Percentiles rank a stretch among this genome's conserved stretches.
Evolutionary conservation across 2,329 filamentous ascomycete species (phyloP).

Genomic region (Paecilomyces dactylethromorphus): DNA sequence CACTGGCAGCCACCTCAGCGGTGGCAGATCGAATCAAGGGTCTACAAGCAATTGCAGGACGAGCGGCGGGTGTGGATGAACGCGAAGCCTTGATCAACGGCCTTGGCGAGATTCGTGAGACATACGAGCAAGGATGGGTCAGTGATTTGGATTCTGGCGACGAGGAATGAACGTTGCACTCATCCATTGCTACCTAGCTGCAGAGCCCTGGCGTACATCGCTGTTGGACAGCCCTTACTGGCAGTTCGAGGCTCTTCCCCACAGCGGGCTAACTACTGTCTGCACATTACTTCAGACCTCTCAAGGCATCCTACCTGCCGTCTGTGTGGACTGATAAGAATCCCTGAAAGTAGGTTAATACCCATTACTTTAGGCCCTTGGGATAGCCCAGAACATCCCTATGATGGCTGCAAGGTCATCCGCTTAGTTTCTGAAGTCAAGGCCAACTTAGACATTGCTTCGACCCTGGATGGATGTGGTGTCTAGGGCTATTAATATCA

Average conservation of each 20-base stretch:
- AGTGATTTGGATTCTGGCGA: conserved; percentile 52
- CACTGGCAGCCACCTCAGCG: conserved; percentile 67
- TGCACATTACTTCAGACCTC: background rate
- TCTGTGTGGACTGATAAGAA: background rate
- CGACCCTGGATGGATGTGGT: background rate
- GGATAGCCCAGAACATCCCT: background rate
- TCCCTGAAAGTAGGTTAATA: background rate
- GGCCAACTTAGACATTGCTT: background rate
- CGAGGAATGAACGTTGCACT: conserved; percentile 22
- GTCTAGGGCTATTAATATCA: background rate
- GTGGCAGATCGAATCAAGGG: conserved; percentile 63
- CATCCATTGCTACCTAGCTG: conserved; percentile 1
- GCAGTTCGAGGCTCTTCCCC: background rate
- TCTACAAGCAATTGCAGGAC: conserved; percentile 58
- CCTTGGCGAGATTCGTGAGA: conserved; percentile 74
- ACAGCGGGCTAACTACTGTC: background rate
- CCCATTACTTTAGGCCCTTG: background rate
- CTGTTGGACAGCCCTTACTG: background rate
- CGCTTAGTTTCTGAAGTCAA: background rate
- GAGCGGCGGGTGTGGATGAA: conserved; percentile 65
- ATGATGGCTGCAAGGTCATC: background rate
- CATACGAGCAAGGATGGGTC: conserved; percentile 82
- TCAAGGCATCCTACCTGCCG: background rate
- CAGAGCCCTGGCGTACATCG: conserved; percentile 7
- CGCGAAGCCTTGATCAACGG: conserved; percentile 77